phyloP scores from a whole-genome alignment of 768 basidiomycete species.

The Rhodosporidiobolus sp. region DNA sequence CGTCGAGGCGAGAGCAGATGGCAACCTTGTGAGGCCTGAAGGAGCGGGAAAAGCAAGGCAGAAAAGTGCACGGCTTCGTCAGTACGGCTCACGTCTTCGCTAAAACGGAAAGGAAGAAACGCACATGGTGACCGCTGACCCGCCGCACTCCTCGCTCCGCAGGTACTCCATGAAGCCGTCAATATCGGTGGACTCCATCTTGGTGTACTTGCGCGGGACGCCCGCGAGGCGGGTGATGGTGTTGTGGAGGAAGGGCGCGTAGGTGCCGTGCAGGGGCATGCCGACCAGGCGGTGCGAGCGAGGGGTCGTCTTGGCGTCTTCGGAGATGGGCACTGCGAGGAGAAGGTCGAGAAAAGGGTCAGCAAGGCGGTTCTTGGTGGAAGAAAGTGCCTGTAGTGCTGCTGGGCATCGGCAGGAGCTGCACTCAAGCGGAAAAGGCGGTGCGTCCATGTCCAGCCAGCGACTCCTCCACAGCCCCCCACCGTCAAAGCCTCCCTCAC shows the following conservation, averaged over 20 bases:
- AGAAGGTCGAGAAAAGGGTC: background rate
- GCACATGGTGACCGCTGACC: constrained; percentile 43
- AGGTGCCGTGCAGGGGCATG: constrained; percentile 29
- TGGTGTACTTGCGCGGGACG: constrained; percentile 39
- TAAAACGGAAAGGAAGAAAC: background rate
- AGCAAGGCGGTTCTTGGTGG: no score
- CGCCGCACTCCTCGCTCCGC: constrained; percentile 41
- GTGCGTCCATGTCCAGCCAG: no score
- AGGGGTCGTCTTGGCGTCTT: constrained; percentile 1
- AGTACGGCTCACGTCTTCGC: background rate
- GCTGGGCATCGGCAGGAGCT: no score
- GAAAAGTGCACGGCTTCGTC: no score
- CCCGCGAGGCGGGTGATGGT: constrained; percentile 41
- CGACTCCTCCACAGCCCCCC: no score
- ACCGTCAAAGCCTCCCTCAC: no score
- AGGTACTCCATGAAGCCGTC: constrained; percentile 37
- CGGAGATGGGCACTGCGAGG: constrained; percentile 16
- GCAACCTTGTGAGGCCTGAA: constrained; percentile 41
- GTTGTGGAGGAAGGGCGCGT: constrained; percentile 45
- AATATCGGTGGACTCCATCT: constrained; percentile 38
- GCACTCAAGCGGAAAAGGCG: no score
- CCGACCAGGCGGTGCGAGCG: constrained; percentile 25
- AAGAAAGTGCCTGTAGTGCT: no score
- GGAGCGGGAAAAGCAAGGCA: background rate
- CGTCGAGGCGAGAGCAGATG: constrained; percentile 38